Evolutionary conservation across 345 rosid genomes (phyloP).

Genomic region (Salix udensis): DNA sequence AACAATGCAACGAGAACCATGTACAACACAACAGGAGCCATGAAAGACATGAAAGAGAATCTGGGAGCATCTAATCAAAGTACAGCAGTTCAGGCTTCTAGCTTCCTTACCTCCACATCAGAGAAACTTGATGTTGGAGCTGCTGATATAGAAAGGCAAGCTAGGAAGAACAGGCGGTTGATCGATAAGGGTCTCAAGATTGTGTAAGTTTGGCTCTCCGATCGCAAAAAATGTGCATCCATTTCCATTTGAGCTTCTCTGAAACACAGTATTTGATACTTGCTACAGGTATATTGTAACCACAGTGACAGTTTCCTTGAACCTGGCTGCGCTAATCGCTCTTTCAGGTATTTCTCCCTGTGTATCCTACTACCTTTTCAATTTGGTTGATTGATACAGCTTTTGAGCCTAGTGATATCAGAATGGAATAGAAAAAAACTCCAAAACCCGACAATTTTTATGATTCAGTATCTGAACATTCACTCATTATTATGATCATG

Average conservation of each 20-base stretch:
- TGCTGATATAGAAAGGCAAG: constrained; percentile 37
- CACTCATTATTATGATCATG: neutral
- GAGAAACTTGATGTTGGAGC: constrained; percentile 40
- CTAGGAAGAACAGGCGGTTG: constrained; percentile 46
- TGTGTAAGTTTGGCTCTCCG: constrained; percentile 29
- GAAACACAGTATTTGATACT: neutral
- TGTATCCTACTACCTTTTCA: neutral
- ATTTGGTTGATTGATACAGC: neutral
- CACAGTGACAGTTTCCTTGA: constrained; percentile 43
- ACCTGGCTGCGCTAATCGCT: constrained; percentile 39
- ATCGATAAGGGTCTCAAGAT: constrained; percentile 50
- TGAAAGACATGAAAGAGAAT: constrained; percentile 42
- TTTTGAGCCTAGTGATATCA: neutral
- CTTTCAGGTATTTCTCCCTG: constrained; percentile 40
- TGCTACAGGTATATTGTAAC: constrained; percentile 47
- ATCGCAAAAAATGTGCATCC: too few species aligned
- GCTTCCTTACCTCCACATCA: constrained; percentile 47
- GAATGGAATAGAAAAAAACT: neutral
- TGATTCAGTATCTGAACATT: neutral
- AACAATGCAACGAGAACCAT: constrained; percentile 49
- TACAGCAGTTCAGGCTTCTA: constrained; percentile 8
- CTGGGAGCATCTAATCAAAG: constrained; percentile 28
- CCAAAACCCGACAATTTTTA: neutral
- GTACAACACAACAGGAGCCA: constrained; percentile 53
- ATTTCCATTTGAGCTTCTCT: neutral